Evolutionary conservation across 176 grass and related monocot species (phyloP), one percentile per base, ranked within the genome.

Genomic region (Melocanna baccifera): DNA sequence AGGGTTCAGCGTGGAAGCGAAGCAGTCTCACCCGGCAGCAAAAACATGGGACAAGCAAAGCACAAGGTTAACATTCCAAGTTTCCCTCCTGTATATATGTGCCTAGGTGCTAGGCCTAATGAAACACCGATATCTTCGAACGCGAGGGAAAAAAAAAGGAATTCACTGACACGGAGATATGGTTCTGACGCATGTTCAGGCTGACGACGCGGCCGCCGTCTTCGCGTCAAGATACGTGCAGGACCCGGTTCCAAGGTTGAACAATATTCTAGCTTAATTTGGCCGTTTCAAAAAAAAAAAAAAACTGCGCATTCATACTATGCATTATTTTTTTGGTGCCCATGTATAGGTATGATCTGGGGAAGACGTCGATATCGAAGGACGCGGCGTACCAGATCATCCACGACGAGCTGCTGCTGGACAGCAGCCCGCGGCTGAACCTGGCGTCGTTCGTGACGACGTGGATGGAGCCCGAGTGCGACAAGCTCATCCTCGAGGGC

Each of bases 401-500:
- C 37, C 37, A 42, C 40, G 8, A 42, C 40, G 40, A 42, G 40
- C 40, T 9, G 40, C 7, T 42, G 7, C 37, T 39, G 37, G 37
- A 39, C 37, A 39, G 37, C 37, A 39, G 40, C 7, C 40, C 40
- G 9, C 40, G 40, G 8, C 9, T 42, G 8, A 42, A 42, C 40
- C 1, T 9, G 8, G 40, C 40, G 1, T 42, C 40, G 40, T 42
- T 9, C 40, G 8, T 42, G 7, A 42, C 40, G 40, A 97, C 94
- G 2, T 97, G 94, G 94, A 97, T 97, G 94, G 94, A 97, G 71
- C 90, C 94, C 32, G 94, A 97, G 88, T 97, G 94, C 74, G 89
- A 97, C 84, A 94, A 92, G 90, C 91, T 97, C 88, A 96, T 93
- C 83, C 82, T 42, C 8, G 40, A 42, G 7, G 40, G 8, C 40